Evolutionary conservation across 805 yeast species (phyloP).

Genomic region (Schizosaccharomyces pombe): DNA sequence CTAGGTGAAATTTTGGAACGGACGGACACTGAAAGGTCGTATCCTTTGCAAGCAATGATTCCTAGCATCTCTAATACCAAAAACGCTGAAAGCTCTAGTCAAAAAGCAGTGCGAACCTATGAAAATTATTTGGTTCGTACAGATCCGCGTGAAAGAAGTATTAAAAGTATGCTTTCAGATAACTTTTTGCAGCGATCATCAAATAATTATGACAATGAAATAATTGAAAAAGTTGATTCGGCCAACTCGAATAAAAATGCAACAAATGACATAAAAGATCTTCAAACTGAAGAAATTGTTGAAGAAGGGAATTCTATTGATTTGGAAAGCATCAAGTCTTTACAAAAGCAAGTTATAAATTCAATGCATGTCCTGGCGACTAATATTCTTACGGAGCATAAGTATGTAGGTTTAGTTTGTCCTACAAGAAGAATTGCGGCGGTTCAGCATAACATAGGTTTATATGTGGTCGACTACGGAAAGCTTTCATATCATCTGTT

Average conservation of each 20-base stretch:
- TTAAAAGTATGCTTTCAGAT: constrained; percentile 15
- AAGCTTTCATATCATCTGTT: constrained; percentile 33
- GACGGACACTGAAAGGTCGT: constrained; percentile 45
- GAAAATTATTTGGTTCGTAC: constrained; percentile 52
- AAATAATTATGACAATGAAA: too few species aligned
- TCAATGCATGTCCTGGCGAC: constrained; percentile 33
- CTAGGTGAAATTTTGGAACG: constrained; percentile 29
- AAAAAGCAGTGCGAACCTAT: constrained; percentile 19
- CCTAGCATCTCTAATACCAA: constrained; percentile 11
- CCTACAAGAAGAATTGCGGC: constrained; percentile 43
- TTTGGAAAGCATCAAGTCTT: constrained; percentile 33
- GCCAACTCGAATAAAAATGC: too few species aligned
- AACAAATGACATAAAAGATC: too few species aligned
- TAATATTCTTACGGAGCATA: constrained; percentile 39
- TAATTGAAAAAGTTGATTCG: too few species aligned
- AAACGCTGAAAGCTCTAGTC: background rate
- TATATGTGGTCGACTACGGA: constrained; percentile 63
- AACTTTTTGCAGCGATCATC: too few species aligned
- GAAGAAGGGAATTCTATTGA: background rate
- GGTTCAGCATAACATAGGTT: constrained; percentile 59
- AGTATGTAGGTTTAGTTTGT: constrained; percentile 69
- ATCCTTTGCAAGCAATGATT: constrained; percentile 36
- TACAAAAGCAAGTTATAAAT: constrained; percentile 26
- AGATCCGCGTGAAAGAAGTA: constrained; percentile 37
- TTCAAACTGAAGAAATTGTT: background rate